These are phyloP conservation scores for Jatropha curcas DNA, from an alignment of 345 rosid genomes.

Conservation along the genomic window DNA sequence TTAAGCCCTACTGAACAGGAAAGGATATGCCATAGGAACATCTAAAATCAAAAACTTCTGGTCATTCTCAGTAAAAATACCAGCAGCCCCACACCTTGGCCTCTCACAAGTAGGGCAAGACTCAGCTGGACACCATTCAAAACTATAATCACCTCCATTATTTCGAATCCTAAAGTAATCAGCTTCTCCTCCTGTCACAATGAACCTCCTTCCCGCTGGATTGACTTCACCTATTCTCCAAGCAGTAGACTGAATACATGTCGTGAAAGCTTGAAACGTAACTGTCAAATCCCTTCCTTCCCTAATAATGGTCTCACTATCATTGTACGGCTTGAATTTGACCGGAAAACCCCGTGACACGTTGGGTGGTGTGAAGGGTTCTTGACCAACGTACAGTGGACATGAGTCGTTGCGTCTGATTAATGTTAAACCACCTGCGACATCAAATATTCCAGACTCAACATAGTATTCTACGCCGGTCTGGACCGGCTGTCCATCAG, in stretches of 20 bases:
- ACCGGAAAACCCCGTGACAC: neutral
- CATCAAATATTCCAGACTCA: neutral
- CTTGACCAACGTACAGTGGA: conserved; percentile 1
- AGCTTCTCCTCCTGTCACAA: conserved; percentile 4
- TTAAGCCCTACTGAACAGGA: conserved; percentile 10
- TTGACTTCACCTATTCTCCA: conserved; percentile 10
- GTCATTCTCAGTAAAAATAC: neutral
- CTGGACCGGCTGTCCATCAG: neutral
- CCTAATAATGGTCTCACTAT: neutral
- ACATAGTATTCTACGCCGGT: neutral
- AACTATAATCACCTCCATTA: neutral
- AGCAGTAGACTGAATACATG: conserved; percentile 6
- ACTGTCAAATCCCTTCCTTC: conserved; percentile 4
- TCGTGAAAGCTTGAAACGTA: neutral
- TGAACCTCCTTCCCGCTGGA: conserved; percentile 7
- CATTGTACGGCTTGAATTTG: neutral
- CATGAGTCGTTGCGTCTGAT: neutral
- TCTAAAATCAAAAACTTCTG: conserved; percentile 12
- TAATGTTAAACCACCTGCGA: conserved; percentile 3
- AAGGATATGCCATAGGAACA: conserved; percentile 10
- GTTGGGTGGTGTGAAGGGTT: neutral
- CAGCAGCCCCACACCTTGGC: neutral
- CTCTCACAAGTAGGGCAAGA: neutral
- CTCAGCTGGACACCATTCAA: neutral
- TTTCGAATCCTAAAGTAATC: conserved; percentile 8